Base-by-base conservation (phyloP, 2,329 filamentous ascomycete genomes). In the Thielaviopsis ethacetica region DNA sequence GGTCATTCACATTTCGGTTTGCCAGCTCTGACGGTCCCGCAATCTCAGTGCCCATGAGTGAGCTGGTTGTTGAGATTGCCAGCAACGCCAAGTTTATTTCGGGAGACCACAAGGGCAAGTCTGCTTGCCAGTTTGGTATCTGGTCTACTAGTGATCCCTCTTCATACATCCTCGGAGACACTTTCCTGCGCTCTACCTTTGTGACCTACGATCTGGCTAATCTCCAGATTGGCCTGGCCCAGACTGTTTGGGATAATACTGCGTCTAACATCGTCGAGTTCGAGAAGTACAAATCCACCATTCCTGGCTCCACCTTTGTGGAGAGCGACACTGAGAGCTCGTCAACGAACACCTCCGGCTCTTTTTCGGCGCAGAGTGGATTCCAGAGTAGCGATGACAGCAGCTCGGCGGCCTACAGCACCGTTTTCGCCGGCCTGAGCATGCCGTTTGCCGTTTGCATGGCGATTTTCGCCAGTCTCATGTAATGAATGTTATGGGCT, bases 131-230 rank as follows among this genome's bases (percentile, higher is more conserved):
- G 57, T 81, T 84, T 59, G 81, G 81, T 47, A 76, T 84, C 60
- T 74, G 79, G 64, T 78, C 78, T 65, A 70, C 73, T 55, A 73
- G 68, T 22, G 65, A 65, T 22, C 62, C 67, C 2, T 68, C 73
- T 0, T 78, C 30, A 2, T 34, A 69, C 63, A 69, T 82, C 50
- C 72, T 82, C 10, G 80, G 80, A 51, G 79, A 81, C 64, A 79
- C 76, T 0, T 82, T 83, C 65, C 67, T 82, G 34, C 75, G 80
- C 58, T 82, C 78, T 0, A 79, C 79, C 1, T 83, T 82, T 62
- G 76, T 82, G 5, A 78, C 82, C 7, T 82, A 81, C 62, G 80
- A 83, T 62, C 68, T 82, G 21, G 72, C 75, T 56, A 82, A 82
- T 67, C 77, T 81, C 65, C 70, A 81, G 64, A 71, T 82, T 59